Percentiles rank a stretch among this genome's conserved stretches.
These are phyloP conservation scores for Globisporangium cederbergense DNA, from an alignment of 352 stramenopile genomes.

Conservation along the genomic window DNA sequence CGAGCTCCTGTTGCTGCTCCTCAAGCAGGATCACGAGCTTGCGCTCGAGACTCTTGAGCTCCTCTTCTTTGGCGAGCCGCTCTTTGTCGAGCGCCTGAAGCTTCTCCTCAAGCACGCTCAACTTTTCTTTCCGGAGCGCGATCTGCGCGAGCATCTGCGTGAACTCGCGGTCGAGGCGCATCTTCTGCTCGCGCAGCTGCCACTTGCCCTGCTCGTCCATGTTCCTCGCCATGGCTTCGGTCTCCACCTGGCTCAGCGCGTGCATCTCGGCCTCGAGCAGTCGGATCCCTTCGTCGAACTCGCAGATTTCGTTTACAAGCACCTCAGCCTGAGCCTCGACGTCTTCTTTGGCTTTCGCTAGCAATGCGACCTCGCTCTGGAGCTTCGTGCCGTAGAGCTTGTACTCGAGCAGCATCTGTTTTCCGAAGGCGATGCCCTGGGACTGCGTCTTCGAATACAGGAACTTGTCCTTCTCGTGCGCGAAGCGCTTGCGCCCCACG, in stretches of 20 bases:
- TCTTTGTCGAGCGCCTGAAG: slow-evolving; percentile 84
- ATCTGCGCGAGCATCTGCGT: slow-evolving; percentile 93
- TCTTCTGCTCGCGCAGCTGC: slow-evolving; percentile 91
- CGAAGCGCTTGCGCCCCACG: slow-evolving; percentile 74
- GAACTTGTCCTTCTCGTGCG: slow-evolving; percentile 91
- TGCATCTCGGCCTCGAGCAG: slow-evolving; percentile 93
- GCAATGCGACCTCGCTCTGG: slow-evolving; percentile 91
- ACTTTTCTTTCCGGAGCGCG: slow-evolving; percentile 86
- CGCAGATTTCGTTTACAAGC: slow-evolving; percentile 90
- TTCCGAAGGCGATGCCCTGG: slow-evolving; percentile 92
- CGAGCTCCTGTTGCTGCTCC: slow-evolving; percentile 91
- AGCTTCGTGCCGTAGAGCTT: slow-evolving; percentile 93
- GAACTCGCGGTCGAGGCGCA: slow-evolving; percentile 93
- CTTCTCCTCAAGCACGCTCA: slow-evolving; percentile 85
- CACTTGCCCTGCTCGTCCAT: slow-evolving; percentile 86
- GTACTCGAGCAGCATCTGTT: slow-evolving; percentile 95
- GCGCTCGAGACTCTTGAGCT: slow-evolving; percentile 90
- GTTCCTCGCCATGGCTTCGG: slow-evolving; percentile 66
- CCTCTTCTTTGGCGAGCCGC: slow-evolving; percentile 89
- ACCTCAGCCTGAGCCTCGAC: slow-evolving; percentile 88
- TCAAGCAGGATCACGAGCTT: slow-evolving; percentile 95
- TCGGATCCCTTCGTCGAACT: slow-evolving; percentile 91
- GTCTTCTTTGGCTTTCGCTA: slow-evolving; percentile 87
- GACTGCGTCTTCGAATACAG: slow-evolving; percentile 92
- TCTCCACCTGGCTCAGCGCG: slow-evolving; percentile 88